Base-by-base conservation (phyloP, 2,329 filamentous ascomycete species). In the Pseudogymnoascus sp. region DNA sequence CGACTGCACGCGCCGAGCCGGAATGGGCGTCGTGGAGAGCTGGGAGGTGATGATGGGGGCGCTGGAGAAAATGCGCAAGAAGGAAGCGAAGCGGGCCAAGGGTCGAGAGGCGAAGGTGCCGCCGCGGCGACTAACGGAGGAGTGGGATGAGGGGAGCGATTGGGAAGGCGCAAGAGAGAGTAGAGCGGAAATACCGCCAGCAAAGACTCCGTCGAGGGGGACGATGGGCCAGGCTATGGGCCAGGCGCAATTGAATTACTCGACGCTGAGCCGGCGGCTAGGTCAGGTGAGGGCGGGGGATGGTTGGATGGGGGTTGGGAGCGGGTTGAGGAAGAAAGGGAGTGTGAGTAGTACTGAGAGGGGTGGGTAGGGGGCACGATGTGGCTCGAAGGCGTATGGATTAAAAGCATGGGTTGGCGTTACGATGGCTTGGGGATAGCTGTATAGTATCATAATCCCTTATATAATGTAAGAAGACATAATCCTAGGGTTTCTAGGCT, bases 11-110 rank as follows among this genome's bases (percentile, higher is more conserved):
- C 77, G 81, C 13, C 81, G 86, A 66, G 84, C 85, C 1, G 77
- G 76, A 64, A 79, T 76, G 57, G 84, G 83, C 0, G 78, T 84
- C 42, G 80, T 87, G 8, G 85, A 87, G 71, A 84, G 82, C 19
- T 86, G 85, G 82, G 80, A 81, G 0, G 83, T 83, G 2, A 77
- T 84, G 73, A 78, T 79, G 71, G 79, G 77, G 38, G 69, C 68
- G 6, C 70, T 74, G 15, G 70, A 73, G 57, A 63, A 64, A 19
- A 69, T 72, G 69, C 66, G 70, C 19, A 60, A 66, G 17, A 53
- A 62, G n/a, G 61, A 62, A 8, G 42, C 36, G 9, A 53, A 59
- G 23, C 28, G 42, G n/a, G 61, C 35, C 10, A 47, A 42, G 61
- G 61, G 40, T 2, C 23, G 40, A 23, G 66, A 67, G 15, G 66